Conservation (phyloP, 176 grass and related monocot genomes). For the Cocos nucifera region DNA sequence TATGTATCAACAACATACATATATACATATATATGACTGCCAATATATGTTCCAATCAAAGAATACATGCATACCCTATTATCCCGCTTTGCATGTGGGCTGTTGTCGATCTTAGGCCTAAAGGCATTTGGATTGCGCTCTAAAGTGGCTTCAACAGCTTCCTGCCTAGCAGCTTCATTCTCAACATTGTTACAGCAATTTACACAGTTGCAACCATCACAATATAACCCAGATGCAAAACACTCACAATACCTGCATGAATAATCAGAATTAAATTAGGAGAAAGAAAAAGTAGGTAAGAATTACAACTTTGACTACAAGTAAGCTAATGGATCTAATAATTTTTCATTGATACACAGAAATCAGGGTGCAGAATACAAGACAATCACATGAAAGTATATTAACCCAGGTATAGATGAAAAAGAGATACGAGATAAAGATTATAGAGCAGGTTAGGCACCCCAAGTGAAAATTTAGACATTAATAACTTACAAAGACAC, state of each 20-base stretch:
- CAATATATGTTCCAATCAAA: neutral
- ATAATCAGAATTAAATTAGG: constrained; percentile 4
- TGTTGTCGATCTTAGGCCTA: constrained; percentile 90
- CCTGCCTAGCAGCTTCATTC: constrained; percentile 71
- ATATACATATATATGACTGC: neutral
- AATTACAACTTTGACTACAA: neutral
- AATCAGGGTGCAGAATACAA: too few relatives aligned
- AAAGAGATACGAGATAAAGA: too few relatives aligned
- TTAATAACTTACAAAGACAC: too few relatives aligned
- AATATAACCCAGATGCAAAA: constrained; percentile 79
- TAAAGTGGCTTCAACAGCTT: constrained; percentile 81
- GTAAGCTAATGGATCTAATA: too few relatives aligned
- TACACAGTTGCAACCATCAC: constrained; percentile 87
- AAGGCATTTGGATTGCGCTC: constrained; percentile 94
- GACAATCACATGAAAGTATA: too few relatives aligned
- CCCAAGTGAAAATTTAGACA: too few relatives aligned
- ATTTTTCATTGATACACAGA: too few relatives aligned
- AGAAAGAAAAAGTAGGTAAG: neutral
- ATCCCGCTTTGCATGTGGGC: constrained; percentile 57
- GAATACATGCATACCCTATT: constrained; percentile 57
- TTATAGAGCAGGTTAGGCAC: too few relatives aligned
- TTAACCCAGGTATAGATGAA: too few relatives aligned
- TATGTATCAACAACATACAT: too few relatives aligned
- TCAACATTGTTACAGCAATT: constrained; percentile 93
- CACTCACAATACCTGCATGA: constrained; percentile 85